Percentiles rank a stretch among this genome's conserved stretches.
Evolutionary conservation across 2,329 filamentous ascomycete species (phyloP).

Genomic region (Aspergillus sp.): DNA sequence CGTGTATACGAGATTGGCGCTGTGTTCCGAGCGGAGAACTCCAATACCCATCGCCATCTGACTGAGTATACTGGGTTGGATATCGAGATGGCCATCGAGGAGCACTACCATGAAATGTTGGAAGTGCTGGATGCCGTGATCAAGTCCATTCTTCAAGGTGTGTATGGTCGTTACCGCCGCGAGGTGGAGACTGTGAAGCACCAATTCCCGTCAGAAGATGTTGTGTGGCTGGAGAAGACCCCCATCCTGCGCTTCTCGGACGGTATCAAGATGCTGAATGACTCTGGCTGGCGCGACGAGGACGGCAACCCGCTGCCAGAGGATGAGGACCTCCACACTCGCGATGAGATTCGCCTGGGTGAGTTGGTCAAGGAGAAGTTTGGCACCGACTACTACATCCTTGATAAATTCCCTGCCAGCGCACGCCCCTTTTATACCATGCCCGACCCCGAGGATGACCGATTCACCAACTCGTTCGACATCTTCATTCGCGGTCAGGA

Average conservation of each 20-base stretch:
- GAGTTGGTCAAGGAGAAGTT: conserved; percentile 83
- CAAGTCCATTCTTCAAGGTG: conserved; percentile 73
- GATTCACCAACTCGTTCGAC: conserved; percentile 88
- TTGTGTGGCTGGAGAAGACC: conserved; percentile 84
- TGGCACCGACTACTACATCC: conserved; percentile 85
- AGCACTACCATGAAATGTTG: conserved; percentile 87
- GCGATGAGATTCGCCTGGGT: conserved; percentile 84
- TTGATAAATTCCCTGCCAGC: conserved; percentile 86
- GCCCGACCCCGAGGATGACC: conserved; percentile 71
- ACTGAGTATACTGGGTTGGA: conserved; percentile 94
- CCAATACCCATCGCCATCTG: conserved; percentile 90
- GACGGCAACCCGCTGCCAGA: conserved; percentile 70
- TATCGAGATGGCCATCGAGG: conserved; percentile 87
- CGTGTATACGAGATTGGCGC: conserved; percentile 87
- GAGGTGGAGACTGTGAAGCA: conserved; percentile 80
- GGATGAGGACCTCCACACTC: conserved; percentile 79
- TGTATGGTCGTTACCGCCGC: conserved; percentile 67
- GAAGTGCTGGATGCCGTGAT: conserved; percentile 75
- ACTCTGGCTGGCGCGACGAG: conserved; percentile 74
- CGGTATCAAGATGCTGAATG: conserved; percentile 77
- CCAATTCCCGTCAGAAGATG: conserved; percentile 82
- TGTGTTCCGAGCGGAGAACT: conserved; percentile 93
- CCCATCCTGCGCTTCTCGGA: conserved; percentile 78
- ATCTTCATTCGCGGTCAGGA: conserved; percentile 94
- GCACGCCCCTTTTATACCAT: conserved; percentile 92